phyloP scores from a whole-genome alignment of 441 rosid genomes.

The Gossypium schwendimanii region DNA sequence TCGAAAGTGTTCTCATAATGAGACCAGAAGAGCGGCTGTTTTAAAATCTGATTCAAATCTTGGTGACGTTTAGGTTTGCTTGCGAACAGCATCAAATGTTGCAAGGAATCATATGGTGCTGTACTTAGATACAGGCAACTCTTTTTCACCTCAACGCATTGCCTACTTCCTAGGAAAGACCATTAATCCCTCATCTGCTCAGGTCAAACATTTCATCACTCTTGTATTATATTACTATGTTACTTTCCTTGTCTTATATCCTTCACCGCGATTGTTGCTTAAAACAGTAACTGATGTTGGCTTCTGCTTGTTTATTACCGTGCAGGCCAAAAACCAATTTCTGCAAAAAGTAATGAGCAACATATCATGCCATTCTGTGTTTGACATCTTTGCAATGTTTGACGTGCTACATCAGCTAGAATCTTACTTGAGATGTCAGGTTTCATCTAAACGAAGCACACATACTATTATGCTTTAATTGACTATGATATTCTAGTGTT shows the following conservation, averaged over 20 bases:
- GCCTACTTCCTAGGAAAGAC: constrained; percentile 35
- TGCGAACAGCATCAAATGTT: constrained; percentile 52
- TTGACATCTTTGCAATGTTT: constrained; percentile 48
- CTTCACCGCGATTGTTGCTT: constrained; percentile 3
- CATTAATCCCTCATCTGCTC: constrained; percentile 24
- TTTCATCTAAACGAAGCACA: constrained; percentile 16
- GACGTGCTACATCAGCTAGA: constrained; percentile 40
- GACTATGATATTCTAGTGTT: constrained; percentile 10
- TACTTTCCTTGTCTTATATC: constrained; percentile 2
- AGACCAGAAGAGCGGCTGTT: background rate
- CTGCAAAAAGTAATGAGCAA: constrained; percentile 41
- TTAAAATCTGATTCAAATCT: constrained; percentile 12
- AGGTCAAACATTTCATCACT: constrained; percentile 23
- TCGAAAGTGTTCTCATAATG: background rate
- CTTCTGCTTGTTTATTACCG: background rate
- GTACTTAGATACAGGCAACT: constrained; percentile 72
- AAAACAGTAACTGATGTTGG: constrained; percentile 4
- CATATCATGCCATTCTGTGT: constrained; percentile 41
- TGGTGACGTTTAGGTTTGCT: constrained; percentile 46
- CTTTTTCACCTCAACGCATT: constrained; percentile 66
- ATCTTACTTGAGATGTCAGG: constrained; percentile 37
- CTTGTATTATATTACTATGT: constrained; percentile 1
- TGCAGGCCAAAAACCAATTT: constrained; percentile 15
- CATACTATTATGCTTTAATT: constrained; percentile 3
- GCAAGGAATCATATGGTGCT: constrained; percentile 45